phyloP scores from a whole-genome alignment of 495 filamentous ascomycete genomes.

The Entonaema liquescens region DNA sequence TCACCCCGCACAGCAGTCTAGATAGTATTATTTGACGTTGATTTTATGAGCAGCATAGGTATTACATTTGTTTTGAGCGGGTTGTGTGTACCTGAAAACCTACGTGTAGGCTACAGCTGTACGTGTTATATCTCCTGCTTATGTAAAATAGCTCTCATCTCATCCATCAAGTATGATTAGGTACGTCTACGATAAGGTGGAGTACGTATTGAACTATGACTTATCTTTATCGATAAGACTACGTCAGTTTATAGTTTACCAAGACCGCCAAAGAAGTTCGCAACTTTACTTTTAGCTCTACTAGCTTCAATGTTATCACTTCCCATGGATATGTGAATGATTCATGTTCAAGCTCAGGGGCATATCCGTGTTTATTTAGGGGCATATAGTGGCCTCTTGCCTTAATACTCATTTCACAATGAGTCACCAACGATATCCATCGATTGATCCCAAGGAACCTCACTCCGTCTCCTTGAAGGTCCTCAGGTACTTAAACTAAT shows the following conservation, averaged over 20 bases:
- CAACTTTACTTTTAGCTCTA: background rate
- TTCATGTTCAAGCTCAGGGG: background rate
- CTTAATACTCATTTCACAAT: conserved; percentile 40
- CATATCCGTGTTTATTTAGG: background rate
- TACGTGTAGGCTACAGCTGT: background rate
- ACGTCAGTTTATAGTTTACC: conserved; percentile 31
- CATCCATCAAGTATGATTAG: background rate
- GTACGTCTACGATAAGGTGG: too few relatives aligned
- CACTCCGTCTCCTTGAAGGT: conserved; percentile 91
- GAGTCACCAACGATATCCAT: conserved; percentile 61
- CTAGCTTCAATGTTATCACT: background rate
- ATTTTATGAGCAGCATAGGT: background rate
- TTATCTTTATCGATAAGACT: conserved; percentile 39
- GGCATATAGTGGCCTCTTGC: background rate
- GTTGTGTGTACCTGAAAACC: background rate
- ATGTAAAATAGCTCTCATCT: background rate
- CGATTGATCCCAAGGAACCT: conserved; percentile 74
- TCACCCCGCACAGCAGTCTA: background rate
- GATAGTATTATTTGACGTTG: conserved; percentile 2
- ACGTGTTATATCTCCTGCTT: background rate
- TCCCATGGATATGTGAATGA: background rate
- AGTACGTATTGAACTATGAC: too few relatives aligned
- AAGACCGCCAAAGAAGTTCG: background rate
- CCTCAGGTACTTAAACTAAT: conserved; percentile 57
- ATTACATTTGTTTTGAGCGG: background rate